Evolutionary conservation across 1,284 basidiomycete species (phyloP), one percentile per base, ranked within the genome.

Genomic region (Grifola frondosa): DNA sequence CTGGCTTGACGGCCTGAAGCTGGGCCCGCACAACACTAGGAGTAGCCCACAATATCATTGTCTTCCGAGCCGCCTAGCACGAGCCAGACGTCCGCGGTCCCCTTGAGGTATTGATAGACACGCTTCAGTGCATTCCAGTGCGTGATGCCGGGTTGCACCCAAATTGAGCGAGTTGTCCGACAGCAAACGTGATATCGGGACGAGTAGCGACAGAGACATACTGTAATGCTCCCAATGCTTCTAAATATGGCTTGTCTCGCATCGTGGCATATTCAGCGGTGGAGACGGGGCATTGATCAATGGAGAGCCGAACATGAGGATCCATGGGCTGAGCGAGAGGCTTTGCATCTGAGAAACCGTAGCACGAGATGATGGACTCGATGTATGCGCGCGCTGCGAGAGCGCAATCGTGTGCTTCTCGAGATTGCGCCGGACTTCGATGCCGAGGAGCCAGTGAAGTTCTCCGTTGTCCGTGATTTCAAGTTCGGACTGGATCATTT

Each of bases 41-140:
- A 61, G 45, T 62, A 77, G 0, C 66, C 72, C n/a, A 56, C 16
- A 0, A 56, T 20, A 5, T 19, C 34, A 15, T 39, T 12, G 23
- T 37, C 29, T 2, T 29, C 22, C 2, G 1, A n/a, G 12, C n/a
- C 61, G 11, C 66, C 59, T 3, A 68, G 58, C 13, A 48, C 43
- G 15, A 74, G 58, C 26, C 56, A 52, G 10, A 64, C 37, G 12
- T 58, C 31, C 6, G 49, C 28, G 0, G 74, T 73, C 3, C 67
- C 66, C n/a, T 66, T 62, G 2, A 78, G 61, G 49, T 78, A 78
- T 0, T 60, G 58, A 0, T 75, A 54, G 5, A 74, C 59, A 5
- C 61, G 60, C 12, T 69, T 64, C 1, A 65, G 65, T 0, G 67
- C 66, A 2, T 58, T 57, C 65, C 66, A 73, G 49, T 77, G 74